phyloP scores from a whole-genome alignment of 2,329 filamentous ascomycete genomes.

The Fusarium sp. region DNA sequence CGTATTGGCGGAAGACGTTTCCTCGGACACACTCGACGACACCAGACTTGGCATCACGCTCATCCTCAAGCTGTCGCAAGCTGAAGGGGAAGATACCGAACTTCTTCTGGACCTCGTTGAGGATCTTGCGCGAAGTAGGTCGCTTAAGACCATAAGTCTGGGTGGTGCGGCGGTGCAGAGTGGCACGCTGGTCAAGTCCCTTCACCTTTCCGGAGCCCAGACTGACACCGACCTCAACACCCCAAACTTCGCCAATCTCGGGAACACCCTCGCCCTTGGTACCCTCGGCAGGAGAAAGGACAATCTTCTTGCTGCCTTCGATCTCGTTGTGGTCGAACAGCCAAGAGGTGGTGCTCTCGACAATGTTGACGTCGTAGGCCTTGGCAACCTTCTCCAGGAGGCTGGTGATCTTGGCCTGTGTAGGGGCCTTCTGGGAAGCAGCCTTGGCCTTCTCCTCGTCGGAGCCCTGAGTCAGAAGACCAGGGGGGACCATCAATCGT shows the following conservation, averaged over 20 bases:
- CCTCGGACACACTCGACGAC: slow-evolving; percentile 95
- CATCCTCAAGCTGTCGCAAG: slow-evolving; percentile 94
- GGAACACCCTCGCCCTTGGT: slow-evolving; percentile 91
- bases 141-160: slow-evolving; percentile 95
- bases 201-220: slow-evolving; percentile 95
- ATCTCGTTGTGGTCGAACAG: slow-evolving; percentile 97
- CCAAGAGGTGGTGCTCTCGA: slow-evolving; percentile 99
- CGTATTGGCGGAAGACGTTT: slow-evolving; percentile 94
- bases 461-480: slow-evolving; percentile 81
- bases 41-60: slow-evolving; percentile 94
- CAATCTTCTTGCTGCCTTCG: slow-evolving; percentile 97
- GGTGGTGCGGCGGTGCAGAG: slow-evolving; percentile 90
- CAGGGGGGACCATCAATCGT: slow-evolving; percentile 91
- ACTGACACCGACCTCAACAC: slow-evolving; percentile 94
- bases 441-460: slow-evolving; percentile 98
- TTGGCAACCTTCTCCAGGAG: slow-evolving; percentile 93
- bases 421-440: slow-evolving; percentile 81
- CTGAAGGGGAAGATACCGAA: slow-evolving; percentile 99
- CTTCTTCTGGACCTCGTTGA: slow-evolving; percentile 96
- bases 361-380: slow-evolving; percentile 89
- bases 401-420: slow-evolving; percentile 86
- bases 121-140: slow-evolving; percentile 88
- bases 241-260: slow-evolving; percentile 95
- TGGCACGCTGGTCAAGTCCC: slow-evolving; percentile 86
- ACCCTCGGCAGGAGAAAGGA: slow-evolving; percentile 86